These are phyloP conservation scores for Trypanosoma mega DNA, from an alignment of 208 protist genomes.

Conservation along the genomic window DNA sequence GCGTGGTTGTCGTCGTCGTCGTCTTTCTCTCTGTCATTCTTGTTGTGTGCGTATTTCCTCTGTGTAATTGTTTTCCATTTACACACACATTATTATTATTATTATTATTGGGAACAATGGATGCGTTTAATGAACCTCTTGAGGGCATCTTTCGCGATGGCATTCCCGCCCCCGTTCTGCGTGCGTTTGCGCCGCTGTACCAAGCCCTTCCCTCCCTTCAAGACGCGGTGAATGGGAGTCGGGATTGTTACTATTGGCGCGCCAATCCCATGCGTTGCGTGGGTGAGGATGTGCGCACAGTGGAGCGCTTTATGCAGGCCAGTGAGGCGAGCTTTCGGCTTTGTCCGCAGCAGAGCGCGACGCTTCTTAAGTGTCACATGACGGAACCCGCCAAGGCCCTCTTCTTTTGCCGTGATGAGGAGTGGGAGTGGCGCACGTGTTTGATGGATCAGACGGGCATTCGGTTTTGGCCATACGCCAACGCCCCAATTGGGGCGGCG, in stretches of 20 bases:
- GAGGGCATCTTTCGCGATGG: constrained; percentile 92
- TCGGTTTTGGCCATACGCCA: constrained; percentile 91
- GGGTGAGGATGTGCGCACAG: constrained; percentile 77
- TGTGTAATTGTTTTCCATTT: no score
- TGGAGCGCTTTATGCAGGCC: constrained; percentile 86
- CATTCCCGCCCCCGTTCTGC: constrained; percentile 86
- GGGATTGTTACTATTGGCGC: constrained; percentile 92
- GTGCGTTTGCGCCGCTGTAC: constrained; percentile 86
- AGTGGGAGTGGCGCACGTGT: constrained; percentile 92
- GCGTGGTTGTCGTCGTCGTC: no score
- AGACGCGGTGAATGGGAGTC: constrained; percentile 50
- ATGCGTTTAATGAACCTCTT: constrained; percentile 80
- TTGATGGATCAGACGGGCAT: constrained; percentile 90
- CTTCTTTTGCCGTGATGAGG: constrained; percentile 90
- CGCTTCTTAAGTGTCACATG: constrained; percentile 92
- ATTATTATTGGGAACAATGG: no score
- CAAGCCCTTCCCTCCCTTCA: constrained; percentile 84
- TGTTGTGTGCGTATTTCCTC: no score
- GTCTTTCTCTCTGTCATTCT: no score
- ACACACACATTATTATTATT: no score
- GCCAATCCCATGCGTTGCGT: constrained; percentile 85
- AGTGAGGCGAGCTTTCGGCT: constrained; percentile 86
- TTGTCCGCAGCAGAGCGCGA: constrained; percentile 88
- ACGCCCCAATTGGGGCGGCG: constrained; percentile 74
- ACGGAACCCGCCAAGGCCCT: constrained; percentile 87